These are phyloP conservation scores for Pythium plurisporium DNA, from an alignment of 352 stramenopile genomes.

Conservation along the genomic window DNA sequence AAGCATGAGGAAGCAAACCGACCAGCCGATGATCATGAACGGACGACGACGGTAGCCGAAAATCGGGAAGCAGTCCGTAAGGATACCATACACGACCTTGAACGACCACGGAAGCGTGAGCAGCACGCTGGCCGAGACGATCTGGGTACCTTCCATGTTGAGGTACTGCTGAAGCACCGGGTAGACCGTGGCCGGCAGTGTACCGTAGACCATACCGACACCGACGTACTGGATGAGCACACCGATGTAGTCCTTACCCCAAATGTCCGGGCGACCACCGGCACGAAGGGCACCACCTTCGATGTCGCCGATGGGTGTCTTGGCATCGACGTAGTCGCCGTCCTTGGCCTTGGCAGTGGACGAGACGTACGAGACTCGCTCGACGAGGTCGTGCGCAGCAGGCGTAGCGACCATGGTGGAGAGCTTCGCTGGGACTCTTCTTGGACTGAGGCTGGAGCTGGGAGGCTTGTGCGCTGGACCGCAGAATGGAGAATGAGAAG, in stretches of 20 bases:
- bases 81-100: conserved; percentile 32
- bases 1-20: conserved; percentile 13
- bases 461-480: not conserved
- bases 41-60: conserved; percentile 34
- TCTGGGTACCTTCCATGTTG: conserved; percentile 19
- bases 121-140: conserved; percentile 24
- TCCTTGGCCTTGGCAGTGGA: conserved; percentile 17
- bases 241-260: conserved; percentile 24
- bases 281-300: conserved; percentile 22
- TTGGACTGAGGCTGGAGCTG: no score
- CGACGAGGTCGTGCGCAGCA: conserved; percentile 11
- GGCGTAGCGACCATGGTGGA: conserved; percentile 15
- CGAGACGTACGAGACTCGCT: conserved; percentile 23
- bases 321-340: conserved; percentile 13
- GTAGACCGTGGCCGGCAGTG: conserved; percentile 25
- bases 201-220: conserved; percentile 29
- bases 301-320: conserved; percentile 1
- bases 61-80: conserved; percentile 32
- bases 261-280: conserved; percentile 18
- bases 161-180: conserved; percentile 28
- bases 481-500: conserved; percentile 23
- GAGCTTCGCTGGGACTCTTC: not conserved
- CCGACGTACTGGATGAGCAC: conserved; percentile 24
- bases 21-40: conserved; percentile 36
- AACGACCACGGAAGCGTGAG: conserved; percentile 34